These are phyloP conservation scores for Petunia hybrid DNA, from an alignment of 305 asterid species.

Conservation along the genomic window DNA sequence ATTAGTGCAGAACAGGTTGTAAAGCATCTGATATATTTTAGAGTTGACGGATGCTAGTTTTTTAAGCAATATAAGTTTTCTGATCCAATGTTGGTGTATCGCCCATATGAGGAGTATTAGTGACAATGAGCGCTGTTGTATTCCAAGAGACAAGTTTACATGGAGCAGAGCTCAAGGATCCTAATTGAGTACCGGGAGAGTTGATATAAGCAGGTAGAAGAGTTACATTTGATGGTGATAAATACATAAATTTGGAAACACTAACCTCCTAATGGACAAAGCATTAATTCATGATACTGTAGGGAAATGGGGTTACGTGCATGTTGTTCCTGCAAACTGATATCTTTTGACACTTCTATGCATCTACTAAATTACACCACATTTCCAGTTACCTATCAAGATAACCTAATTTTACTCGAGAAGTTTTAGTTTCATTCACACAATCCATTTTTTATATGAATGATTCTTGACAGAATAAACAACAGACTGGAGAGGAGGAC, in stretches of 20 bases:
- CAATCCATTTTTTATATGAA: background rate
- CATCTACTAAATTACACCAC: background rate
- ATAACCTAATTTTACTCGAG: background rate
- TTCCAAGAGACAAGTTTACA: background rate
- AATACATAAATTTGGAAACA: too few relatives aligned
- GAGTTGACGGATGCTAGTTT: background rate
- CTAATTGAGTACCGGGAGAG: background rate
- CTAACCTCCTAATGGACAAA: too few relatives aligned
- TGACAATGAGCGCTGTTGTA: background rate
- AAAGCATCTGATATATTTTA: background rate
- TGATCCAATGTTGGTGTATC: background rate
- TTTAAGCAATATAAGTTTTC: background rate
- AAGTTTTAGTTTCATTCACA: background rate
- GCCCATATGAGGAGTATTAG: background rate
- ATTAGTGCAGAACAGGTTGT: background rate
- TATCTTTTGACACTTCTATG: background rate
- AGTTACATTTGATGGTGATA: too few relatives aligned
- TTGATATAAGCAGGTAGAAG: background rate
- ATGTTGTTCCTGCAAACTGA: too few relatives aligned
- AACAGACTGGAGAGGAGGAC: background rate
- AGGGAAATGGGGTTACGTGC: too few relatives aligned
- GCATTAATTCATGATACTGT: too few relatives aligned
- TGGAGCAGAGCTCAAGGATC: background rate
- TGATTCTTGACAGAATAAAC: background rate
- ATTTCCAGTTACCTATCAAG: background rate